Base-by-base conservation (phyloP, 2,329 filamentous ascomycete species). In the Arthroderma sp. region DNA sequence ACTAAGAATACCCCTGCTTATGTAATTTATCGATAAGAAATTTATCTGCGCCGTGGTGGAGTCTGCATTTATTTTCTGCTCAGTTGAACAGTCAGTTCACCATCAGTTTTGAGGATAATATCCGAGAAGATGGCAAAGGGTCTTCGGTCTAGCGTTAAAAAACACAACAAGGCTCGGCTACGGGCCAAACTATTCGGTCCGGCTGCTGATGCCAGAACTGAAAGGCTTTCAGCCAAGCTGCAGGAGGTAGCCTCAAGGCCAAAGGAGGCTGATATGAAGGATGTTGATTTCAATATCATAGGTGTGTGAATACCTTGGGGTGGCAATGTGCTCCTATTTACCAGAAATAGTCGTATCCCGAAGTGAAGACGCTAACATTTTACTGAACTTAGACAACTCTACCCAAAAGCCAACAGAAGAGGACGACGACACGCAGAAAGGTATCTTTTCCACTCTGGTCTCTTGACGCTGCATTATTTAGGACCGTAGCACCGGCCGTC, bases 131-230 rank as follows among this genome's bases (percentile, higher is more conserved):
- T 95, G 89, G 89, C 88, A 27, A 95, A 94, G 64, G 83, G 85
- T 61, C 72, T 83, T 49, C 76, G 89, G 62, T 77, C 88, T 53
- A 93, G 82, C 61, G 72, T 76, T 53, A 78, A 73, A 57, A 95
- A 95, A 71, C 73, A 74, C 58, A 95, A 95, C 71, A 86, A 87
- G 68, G 74, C 77, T 54, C 81, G 77, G 56, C 74, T 94, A 52
- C 88, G 88, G 64, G 72, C 77, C 53, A 79, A 78, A 52, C 82
- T 95, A 53, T 95, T 94, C 66, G 85, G 82, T 1, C 89, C 89
- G 10, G 79, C 80, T 45, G 86, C 89, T 63, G 70, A 74, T 56
- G 87, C 83, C 38, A 78, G 89, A 54, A 82, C 80, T 43, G 82
- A 88, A 65, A 81, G 89, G 53, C 77, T 95, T 32, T 86, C 86